Evolutionary conservation across 2,329 filamentous ascomycete genomes (phyloP), one percentile per base, ranked within the genome.

Genomic region (Fusarium bactridioides): DNA sequence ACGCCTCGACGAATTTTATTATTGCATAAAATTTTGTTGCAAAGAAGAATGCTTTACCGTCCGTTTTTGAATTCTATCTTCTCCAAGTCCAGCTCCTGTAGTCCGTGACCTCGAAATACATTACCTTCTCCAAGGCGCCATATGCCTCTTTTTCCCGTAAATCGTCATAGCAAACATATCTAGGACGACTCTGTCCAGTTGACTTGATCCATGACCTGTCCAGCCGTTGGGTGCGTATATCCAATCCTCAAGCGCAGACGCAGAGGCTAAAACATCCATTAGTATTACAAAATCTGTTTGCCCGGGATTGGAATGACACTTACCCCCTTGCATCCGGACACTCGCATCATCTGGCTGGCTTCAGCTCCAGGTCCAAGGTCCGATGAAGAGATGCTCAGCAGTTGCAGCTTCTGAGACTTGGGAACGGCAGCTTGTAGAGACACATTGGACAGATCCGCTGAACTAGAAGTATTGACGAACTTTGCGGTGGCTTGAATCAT

Each of bases 391-490:
- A 99, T 97, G 65, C 92, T 94, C 80, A 97, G 92, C 73, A 99
- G 84, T 80, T 98, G 94, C 77, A 99, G 84, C 81, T 96, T 97
- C 83, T 99, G 96, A 48, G 93, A 94, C 84, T 98, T 99, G 13
- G 96, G 96, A 60, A 99, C 96, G 2, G 96, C 96, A 47, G 95
- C 96, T 81, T 99, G 96, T 73, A 99, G 82, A 31, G 93, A 94
- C 35, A 98, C 93, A 50, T 88, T 89, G 21, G 91, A 91, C 54
- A 98, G 86, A 19, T 85, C 83, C 19, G 86, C 87, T 35, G 92
- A 89, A 64, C 87, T 86, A 19, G 91, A 92, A 0, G 84, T 88
- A 81, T 98, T 98, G 43, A 89, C 89, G 86, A 99, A 99, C 13
- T 91, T 90, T 21, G 94, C 94, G 55, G 92, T 86, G 11, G 97